Evolutionary conservation across 192 early-diverging fungal species (phyloP).

Genomic region (Spinellus fusiger): DNA sequence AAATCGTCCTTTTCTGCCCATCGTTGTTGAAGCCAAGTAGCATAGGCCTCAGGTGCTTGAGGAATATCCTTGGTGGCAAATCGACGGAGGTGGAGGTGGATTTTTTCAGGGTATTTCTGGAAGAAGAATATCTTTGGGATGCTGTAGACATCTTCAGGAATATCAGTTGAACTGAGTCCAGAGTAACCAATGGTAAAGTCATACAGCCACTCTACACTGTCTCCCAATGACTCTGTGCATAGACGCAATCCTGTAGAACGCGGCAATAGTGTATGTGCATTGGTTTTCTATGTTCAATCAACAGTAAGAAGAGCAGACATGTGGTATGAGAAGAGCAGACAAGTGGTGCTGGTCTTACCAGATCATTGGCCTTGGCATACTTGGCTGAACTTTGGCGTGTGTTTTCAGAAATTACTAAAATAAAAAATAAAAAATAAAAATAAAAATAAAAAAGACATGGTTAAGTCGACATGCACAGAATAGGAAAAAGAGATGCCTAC

Average conservation of each 20-base stretch:
- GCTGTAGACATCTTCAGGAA: slow-evolving; percentile 76
- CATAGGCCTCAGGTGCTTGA: slow-evolving; percentile 61
- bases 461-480: not conserved
- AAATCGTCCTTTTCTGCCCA: slow-evolving; percentile 84
- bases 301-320: not conserved
- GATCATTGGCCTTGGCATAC: not conserved
- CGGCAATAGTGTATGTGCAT: slow-evolving; percentile 75
- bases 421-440: too few relatives aligned
- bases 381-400: not conserved
- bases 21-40: slow-evolving; percentile 66
- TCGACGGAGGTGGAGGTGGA: slow-evolving; percentile 79
- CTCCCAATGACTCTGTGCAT: slow-evolving; percentile 59
- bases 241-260: slow-evolving; percentile 77
- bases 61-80: slow-evolving; percentile 62
- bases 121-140: slow-evolving; percentile 71
- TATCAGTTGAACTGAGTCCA: slow-evolving; percentile 62
- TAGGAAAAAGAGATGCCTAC: slow-evolving; percentile 1
- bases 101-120: slow-evolving; percentile 62
- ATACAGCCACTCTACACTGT: slow-evolving; percentile 67
- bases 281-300: slow-evolving; percentile 39
- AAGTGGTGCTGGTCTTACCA: not conserved
- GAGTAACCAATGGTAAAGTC: slow-evolving; percentile 89
- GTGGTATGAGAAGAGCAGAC: too few relatives aligned
- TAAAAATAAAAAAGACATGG: not conserved
- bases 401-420: not conserved